Evolutionary conservation across 176 grass and related monocot species (phyloP).

Genomic region (Cymbopogon citratus): DNA sequence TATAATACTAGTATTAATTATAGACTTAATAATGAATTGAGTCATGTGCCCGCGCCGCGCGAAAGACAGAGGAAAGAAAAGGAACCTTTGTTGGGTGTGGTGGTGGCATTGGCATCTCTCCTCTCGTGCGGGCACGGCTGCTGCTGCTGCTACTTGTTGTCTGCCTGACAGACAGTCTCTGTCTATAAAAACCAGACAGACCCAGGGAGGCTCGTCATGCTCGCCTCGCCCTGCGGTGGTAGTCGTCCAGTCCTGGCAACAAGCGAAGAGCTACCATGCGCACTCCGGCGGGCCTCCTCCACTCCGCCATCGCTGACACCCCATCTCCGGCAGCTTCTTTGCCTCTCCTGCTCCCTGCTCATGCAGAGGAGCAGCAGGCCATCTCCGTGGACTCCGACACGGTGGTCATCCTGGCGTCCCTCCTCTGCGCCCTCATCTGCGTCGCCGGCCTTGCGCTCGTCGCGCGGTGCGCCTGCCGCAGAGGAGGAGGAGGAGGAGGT

Average conservation of each 20-base stretch:
- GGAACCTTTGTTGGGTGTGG: neutral
- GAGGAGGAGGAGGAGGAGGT: neutral
- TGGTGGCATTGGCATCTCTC: no score
- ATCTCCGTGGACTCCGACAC: conserved; percentile 58
- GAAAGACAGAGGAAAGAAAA: no score
- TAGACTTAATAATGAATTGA: no score
- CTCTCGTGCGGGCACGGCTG: no score
- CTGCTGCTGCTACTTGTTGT: neutral
- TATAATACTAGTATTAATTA: neutral
- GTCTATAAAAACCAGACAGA: neutral
- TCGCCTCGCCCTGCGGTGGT: no score
- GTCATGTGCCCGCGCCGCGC: no score
- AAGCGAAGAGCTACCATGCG: neutral
- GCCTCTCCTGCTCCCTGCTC: neutral
- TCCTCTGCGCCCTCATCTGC: conserved; percentile 60
- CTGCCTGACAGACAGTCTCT: neutral
- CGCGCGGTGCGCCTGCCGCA: conserved; percentile 48
- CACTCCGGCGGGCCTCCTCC: neutral
- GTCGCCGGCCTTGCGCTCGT: conserved; percentile 59
- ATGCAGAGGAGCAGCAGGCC: neutral
- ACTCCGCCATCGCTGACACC: neutral
- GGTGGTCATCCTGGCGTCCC: conserved; percentile 61
- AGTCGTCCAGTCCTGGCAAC: no score
- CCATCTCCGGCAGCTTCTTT: neutral
- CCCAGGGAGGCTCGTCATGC: no score